Percentiles rank a stretch among this genome's conserved stretches.
Conservation (phyloP, 2,329 filamentous ascomycete genomes). For the Rhynchosporium graminicola region DNA sequence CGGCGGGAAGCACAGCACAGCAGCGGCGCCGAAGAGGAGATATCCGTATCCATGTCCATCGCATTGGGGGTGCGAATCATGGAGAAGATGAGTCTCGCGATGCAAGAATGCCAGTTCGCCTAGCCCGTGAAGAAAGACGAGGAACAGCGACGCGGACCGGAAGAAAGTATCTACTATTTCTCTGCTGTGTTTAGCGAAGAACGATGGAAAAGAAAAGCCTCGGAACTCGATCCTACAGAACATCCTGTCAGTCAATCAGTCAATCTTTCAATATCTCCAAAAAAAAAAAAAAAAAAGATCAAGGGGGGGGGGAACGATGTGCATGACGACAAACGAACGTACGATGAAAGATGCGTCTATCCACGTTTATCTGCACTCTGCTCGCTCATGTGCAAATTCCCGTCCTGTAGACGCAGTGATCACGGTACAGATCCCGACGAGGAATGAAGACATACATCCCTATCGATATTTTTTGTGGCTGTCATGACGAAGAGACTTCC, state of each 20-base stretch:
- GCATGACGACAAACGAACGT: too few species aligned
- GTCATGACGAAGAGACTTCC: constrained; percentile 67
- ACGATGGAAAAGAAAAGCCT: constrained; percentile 58
- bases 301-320: constrained; percentile 16
- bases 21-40: constrained; percentile 57
- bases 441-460: constrained; percentile 63
- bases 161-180: too few species aligned
- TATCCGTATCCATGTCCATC: constrained; percentile 56
- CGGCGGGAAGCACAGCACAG: constrained; percentile 63
- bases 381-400: constrained; percentile 63
- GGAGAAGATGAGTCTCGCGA: constrained; percentile 51
- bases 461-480: constrained; percentile 61
- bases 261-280: too few species aligned
- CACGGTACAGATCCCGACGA: constrained; percentile 59
- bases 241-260: too few species aligned
- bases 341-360: constrained; percentile 53
- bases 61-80: constrained; percentile 59
- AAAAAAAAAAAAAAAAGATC: too few species aligned
- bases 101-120: too few species aligned
- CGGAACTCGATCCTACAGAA: constrained; percentile 53
- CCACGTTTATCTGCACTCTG: constrained; percentile 66
- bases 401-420: constrained; percentile 61
- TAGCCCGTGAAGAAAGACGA: too few species aligned
- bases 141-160: too few species aligned
- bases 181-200: constrained; percentile 54